Percentiles rank a stretch among this genome's conserved stretches.
phyloP scores from a whole-genome alignment of 257 asterid species.

The Echium plantagineum region DNA sequence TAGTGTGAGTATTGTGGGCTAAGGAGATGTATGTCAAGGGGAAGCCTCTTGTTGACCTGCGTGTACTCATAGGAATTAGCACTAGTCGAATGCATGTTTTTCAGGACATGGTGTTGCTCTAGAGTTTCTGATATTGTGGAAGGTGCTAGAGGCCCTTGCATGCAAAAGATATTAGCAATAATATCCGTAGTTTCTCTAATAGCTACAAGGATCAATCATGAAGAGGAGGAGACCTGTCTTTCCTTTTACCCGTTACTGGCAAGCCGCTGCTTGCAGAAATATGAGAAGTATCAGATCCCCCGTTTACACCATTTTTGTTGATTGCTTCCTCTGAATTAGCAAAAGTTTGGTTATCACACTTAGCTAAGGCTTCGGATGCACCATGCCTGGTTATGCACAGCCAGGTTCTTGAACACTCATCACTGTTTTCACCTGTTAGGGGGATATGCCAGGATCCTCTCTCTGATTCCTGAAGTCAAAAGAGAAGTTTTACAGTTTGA shows the following conservation, averaged over 20 bases:
- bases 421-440: constrained; percentile 41
- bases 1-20: neutral
- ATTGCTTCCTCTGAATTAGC: constrained; percentile 1
- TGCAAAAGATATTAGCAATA: neutral
- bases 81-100: neutral
- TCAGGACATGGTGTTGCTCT: neutral
- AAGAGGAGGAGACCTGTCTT: neutral
- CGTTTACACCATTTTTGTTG: neutral
- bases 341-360: constrained; percentile 4
- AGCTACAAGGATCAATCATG: neutral
- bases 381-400: constrained; percentile 48
- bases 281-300: neutral
- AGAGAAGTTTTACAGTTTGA: neutral
- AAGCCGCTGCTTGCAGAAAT: too few species aligned
- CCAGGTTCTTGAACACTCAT: constrained; percentile 63
- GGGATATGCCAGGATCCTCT: constrained; percentile 91
- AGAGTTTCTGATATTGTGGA: neutral
- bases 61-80: too few species aligned
- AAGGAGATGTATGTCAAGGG: too few species aligned
- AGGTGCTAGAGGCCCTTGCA: neutral
- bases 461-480: constrained; percentile 46
- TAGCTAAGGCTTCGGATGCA: constrained; percentile 11
- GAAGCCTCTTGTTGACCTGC: too few species aligned
- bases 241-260: neutral
- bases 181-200: too few species aligned